phyloP scores from a whole-genome alignment of 169 alveolate genomes.

The Perkinsus marinus region DNA sequence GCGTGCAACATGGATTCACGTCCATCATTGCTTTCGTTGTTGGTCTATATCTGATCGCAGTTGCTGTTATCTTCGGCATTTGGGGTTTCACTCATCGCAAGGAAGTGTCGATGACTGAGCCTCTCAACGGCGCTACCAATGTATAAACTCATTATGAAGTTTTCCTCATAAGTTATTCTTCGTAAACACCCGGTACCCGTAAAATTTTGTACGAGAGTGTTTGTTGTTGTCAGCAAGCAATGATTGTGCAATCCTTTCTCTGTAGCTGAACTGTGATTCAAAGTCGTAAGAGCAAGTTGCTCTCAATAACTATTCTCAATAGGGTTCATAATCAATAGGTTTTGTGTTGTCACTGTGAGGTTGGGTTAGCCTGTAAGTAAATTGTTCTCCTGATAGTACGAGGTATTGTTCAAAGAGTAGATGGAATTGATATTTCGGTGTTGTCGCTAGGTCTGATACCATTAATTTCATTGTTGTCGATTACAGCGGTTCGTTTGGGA shows the following conservation, averaged over 20 bases:
- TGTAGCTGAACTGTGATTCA: neutral
- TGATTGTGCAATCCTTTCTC: neutral
- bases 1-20: neutral
- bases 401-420: too few species aligned
- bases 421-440: too few species aligned
- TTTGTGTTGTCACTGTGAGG: neutral
- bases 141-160: neutral
- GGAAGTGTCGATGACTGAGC: neutral
- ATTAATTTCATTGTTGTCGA: too few species aligned
- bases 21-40: neutral
- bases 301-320: neutral
- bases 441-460: too few species aligned
- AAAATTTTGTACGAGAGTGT: neutral
- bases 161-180: neutral
- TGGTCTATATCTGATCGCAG: neutral
- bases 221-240: neutral
- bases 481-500: too few species aligned
- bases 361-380: too few species aligned
- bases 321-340: neutral
- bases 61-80: neutral
- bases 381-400: too few species aligned
- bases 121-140: neutral
- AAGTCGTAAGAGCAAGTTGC: neutral
- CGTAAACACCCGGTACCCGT: neutral
- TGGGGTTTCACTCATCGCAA: neutral